These are phyloP conservation scores for Cystobasidiopsis lactophilus DNA, from an alignment of 768 basidiomycete species.

Conservation along the genomic window DNA sequence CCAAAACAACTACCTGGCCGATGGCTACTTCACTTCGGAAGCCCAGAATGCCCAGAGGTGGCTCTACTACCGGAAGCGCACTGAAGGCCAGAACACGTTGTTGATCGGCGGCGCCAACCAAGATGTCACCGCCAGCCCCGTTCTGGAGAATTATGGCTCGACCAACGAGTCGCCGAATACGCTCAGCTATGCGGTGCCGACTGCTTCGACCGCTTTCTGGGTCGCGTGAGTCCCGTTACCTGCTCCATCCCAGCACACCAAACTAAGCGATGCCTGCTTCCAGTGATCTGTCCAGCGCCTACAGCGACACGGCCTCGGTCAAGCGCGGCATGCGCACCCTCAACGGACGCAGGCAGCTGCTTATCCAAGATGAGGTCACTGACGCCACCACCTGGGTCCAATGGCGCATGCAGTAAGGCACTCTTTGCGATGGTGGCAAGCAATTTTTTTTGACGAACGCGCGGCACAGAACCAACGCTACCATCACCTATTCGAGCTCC, in stretches of 20 bases:
- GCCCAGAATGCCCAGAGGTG: constrained; percentile 43
- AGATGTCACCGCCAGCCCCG: constrained; percentile 39
- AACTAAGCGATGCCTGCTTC: too few species aligned
- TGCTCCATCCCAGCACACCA: too few species aligned
- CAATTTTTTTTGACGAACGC: neutral
- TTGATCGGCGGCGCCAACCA: constrained; percentile 58
- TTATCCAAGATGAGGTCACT: constrained; percentile 77
- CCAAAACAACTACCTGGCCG: constrained; percentile 56
- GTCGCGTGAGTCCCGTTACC: constrained; percentile 54
- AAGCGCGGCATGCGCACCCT: constrained; percentile 65
- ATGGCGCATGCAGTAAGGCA: constrained; percentile 17
- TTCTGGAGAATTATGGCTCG: constrained; percentile 36
- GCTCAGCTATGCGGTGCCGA: constrained; percentile 49
- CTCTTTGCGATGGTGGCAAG: neutral
- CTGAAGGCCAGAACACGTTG: constrained; percentile 92
- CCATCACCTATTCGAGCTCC: constrained; percentile 31
- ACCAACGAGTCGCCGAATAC: constrained; percentile 45
- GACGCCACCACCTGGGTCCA: constrained; percentile 32
- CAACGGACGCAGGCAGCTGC: constrained; percentile 65
- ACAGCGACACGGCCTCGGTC: constrained; percentile 36
- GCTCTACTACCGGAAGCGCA: constrained; percentile 88
- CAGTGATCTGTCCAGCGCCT: constrained; percentile 14
- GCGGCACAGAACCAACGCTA: constrained; percentile 88
- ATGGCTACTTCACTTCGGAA: constrained; percentile 55
- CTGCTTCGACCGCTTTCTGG: constrained; percentile 51